Percentiles rank a stretch among this genome's conserved stretches.
Conservation (phyloP, 371 early-diverging fungal species). For the Apophysomyces ossiformis region DNA sequence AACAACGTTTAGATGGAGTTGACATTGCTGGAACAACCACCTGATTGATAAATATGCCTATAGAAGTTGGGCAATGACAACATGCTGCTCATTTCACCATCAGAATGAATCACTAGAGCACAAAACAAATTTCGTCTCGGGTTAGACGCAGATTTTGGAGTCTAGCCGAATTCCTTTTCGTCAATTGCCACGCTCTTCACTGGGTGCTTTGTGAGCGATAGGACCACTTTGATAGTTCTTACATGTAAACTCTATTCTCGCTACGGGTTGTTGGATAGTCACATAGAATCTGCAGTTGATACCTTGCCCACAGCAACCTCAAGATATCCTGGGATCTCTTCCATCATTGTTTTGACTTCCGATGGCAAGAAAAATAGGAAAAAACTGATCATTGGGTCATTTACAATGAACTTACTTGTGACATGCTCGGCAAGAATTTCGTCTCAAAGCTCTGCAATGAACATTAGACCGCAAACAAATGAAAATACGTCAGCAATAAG, state of each 20-base stretch:
- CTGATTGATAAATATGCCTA: no score
- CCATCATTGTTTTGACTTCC: neutral
- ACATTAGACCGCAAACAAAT: slow-evolving; percentile 2
- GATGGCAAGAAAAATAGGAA: slow-evolving; percentile 6
- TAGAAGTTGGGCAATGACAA: no score
- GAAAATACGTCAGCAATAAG: slow-evolving; percentile 1
- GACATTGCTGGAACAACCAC: no score
- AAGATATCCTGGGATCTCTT: neutral
- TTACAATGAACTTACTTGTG: neutral
- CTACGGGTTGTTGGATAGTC: slow-evolving; percentile 6
- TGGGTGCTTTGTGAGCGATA: neutral
- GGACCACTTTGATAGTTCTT: neutral
- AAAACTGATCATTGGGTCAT: slow-evolving; percentile 12
- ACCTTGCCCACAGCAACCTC: neutral
- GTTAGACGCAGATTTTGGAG: neutral
- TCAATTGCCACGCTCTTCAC: neutral
- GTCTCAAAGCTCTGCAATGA: neutral
- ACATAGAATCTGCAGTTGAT: neutral
- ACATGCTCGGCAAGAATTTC: slow-evolving; percentile 5
- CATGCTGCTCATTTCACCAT: no score
- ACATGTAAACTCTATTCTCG: slow-evolving; percentile 10
- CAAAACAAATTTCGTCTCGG: no score
- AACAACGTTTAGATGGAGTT: no score
- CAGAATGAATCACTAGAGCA: no score
- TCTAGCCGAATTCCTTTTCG: neutral